phyloP scores from a whole-genome alignment of 768 basidiomycete genomes.

The Pleurotus tuoliensis region DNA sequence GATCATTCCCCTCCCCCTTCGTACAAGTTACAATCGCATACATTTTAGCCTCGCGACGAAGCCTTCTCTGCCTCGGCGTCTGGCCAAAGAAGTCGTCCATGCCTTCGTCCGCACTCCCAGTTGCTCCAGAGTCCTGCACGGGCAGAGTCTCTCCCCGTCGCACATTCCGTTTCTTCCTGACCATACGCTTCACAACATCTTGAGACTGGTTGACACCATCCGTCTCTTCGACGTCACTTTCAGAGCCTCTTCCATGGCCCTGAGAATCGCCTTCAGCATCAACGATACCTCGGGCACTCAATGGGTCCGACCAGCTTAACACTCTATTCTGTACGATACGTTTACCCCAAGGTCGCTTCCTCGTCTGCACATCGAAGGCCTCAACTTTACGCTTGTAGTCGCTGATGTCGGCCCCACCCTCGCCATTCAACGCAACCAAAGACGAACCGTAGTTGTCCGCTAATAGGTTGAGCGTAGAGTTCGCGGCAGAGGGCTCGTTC shows the following conservation, averaged over 20 bases:
- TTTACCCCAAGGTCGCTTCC: conserved; percentile 33
- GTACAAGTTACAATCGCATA: conserved; percentile 14
- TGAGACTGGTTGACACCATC: neutral
- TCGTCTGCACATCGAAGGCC: conserved; percentile 29
- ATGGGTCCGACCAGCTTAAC: conserved; percentile 36
- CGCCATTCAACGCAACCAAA: neutral
- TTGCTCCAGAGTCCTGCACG: neutral
- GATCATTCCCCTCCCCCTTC: neutral
- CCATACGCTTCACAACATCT: neutral
- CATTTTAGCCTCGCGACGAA: conserved; percentile 18
- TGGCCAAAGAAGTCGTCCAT: conserved; percentile 4
- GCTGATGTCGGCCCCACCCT: neutral
- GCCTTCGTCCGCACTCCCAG: conserved; percentile 5
- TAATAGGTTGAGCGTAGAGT: conserved; percentile 12
- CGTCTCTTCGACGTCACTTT: conserved; percentile 2
- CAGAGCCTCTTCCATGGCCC: conserved; percentile 1
- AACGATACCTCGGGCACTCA: conserved; percentile 15
- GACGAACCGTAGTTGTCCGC: conserved; percentile 14
- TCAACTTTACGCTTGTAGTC: conserved; percentile 33
- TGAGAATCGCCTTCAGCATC: neutral
- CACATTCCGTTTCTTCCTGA: neutral
- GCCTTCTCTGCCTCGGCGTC: neutral
- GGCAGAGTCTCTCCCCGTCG: neutral
- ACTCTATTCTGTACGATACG: conserved; percentile 36
- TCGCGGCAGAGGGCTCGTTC: conserved; percentile 14